Base-by-base conservation (phyloP, 768 basidiomycete species). In the Agaricus bisporus region DNA sequence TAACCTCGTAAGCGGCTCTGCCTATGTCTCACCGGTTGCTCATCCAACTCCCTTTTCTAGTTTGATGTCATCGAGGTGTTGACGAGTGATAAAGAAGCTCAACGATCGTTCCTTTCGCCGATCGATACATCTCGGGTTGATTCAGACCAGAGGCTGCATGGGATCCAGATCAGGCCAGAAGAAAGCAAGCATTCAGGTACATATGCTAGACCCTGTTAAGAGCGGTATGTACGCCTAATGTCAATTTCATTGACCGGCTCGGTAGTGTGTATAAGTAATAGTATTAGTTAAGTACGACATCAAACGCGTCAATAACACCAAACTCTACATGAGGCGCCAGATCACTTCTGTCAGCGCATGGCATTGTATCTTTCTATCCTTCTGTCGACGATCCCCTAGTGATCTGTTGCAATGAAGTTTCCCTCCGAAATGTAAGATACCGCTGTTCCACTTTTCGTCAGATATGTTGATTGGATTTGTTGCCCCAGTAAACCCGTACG, bases 51-150 rank as follows among this genome's bases (percentile, higher is more conserved):
- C 4, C 10, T n/a, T 35, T 6, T 1, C 5, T 32, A 88, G 78
- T 69, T 91, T 26, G 80, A 85, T 61, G 66, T 88, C 26, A 86
- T 85, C 0, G 80, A 88, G 61, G 68, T 73, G 5, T 71, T 93
- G 26, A 65, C 68, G 11, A 64, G 75, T 37, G 59, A 72, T 32
- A 73, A 71, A 44, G 78, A 86, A 55, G 75, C 77, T 0, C 71
- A 89, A n/a, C 71, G 69, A 56, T 62, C 67, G 64, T 80, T 53
- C 32, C 25, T 44, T n/a, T 38, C 18, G 12, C 18, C 22, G 15
- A 48, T 17, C 36, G n/a, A 28, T 18, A 28, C 41, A 67, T 74
- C 43, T 22, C 49, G 59, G 54, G 61, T 44, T 52, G 67, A 50
- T 55, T 66, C 42, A 37, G 57, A 57, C 9, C 60, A 62, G 57